A percentile compares a stretch with the other conserved stretches of the same genome.
phyloP scores from a whole-genome alignment of 139 green algal species.

The Spirogloea muscicola region DNA sequence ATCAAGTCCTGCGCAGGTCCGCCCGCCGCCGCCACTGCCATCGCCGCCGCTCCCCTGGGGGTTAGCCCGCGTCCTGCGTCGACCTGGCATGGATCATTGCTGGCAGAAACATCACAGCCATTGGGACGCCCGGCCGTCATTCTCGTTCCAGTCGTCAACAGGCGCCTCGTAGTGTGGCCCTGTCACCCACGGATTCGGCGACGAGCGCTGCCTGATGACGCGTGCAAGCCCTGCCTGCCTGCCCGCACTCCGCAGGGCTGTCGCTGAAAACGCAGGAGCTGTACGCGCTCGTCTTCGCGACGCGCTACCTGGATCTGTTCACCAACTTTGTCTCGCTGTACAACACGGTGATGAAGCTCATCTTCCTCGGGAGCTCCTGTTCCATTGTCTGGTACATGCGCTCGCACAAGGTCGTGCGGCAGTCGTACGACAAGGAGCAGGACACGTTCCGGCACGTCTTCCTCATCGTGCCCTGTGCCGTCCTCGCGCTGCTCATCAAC shows the following conservation, averaged over 20 bases:
- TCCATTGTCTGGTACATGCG: conserved; percentile 92
- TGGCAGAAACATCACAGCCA: too few relatives aligned
- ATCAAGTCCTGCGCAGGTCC: conserved; percentile 92
- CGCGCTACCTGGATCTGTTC: conserved; percentile 95
- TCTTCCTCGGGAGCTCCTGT: conserved; percentile 79
- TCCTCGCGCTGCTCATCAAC: conserved; percentile 79
- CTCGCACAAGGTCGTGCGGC: conserved; percentile 75
- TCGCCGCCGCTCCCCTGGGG: too few relatives aligned
- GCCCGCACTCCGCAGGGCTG: conserved; percentile 84
- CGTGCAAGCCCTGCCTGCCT: too few relatives aligned
- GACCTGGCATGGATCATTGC: too few relatives aligned
- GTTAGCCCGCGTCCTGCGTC: too few relatives aligned
- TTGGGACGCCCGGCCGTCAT: too few relatives aligned
- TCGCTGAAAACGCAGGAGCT: conserved; percentile 97
- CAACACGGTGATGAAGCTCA: conserved; percentile 98
- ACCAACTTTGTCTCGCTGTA: conserved; percentile 91
- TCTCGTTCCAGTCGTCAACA: too few relatives aligned
- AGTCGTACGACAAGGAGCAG: conserved; percentile 93
- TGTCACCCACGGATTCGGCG: too few relatives aligned
- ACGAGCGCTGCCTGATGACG: too few relatives aligned
- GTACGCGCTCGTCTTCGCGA: conserved; percentile 92
- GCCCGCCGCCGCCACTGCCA: too few relatives aligned
- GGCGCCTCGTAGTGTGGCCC: too few relatives aligned
- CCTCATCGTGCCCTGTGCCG: conserved; percentile 68
- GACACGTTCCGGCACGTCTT: conserved; percentile 93